Percentiles rank a stretch among this genome's conserved stretches.
These are phyloP conservation scores for Fusarium musae DNA, from an alignment of 2,329 filamentous ascomycete genomes.

Conservation along the genomic window DNA sequence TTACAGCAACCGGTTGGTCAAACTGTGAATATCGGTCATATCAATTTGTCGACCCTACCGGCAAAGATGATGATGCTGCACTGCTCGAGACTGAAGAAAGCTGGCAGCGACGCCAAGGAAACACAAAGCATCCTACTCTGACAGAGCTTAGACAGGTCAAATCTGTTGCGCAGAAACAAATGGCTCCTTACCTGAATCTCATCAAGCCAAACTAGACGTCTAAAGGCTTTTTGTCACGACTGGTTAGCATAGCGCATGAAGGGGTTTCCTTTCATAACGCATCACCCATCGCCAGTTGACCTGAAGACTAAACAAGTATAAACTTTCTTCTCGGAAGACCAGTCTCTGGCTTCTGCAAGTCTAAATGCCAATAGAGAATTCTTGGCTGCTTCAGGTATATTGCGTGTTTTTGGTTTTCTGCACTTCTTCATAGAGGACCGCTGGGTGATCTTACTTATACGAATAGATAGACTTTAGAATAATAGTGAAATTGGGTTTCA, in stretches of 20 bases:
- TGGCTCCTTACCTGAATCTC: slow-evolving; percentile 51
- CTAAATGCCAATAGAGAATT: too few relatives aligned
- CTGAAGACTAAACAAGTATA: not conserved
- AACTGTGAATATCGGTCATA: slow-evolving; percentile 81
- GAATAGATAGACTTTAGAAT: not conserved
- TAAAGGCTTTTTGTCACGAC: not conserved
- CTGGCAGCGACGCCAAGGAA: slow-evolving; percentile 57
- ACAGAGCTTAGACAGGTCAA: slow-evolving; percentile 60
- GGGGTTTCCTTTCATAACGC: not conserved
- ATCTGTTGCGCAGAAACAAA: slow-evolving; percentile 49
- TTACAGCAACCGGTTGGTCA: slow-evolving; percentile 75
- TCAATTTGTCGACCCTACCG: slow-evolving; percentile 65
- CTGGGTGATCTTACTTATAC: not conserved
- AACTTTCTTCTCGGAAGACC: not conserved
- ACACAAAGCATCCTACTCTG: slow-evolving; percentile 52
- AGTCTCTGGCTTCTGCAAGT: not conserved
- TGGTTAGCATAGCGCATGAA: not conserved
- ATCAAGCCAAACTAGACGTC: slow-evolving; percentile 10
- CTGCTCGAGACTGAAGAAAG: slow-evolving; percentile 62
- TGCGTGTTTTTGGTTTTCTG: not conserved
- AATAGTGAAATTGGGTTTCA: not conserved
- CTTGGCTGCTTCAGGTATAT: not conserved
- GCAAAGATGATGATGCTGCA: slow-evolving; percentile 59
- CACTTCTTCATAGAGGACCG: not conserved
- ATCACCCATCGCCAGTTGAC: not conserved